Base-by-base conservation (phyloP, 768 basidiomycete species). In the Trametes cubensis region DNA sequence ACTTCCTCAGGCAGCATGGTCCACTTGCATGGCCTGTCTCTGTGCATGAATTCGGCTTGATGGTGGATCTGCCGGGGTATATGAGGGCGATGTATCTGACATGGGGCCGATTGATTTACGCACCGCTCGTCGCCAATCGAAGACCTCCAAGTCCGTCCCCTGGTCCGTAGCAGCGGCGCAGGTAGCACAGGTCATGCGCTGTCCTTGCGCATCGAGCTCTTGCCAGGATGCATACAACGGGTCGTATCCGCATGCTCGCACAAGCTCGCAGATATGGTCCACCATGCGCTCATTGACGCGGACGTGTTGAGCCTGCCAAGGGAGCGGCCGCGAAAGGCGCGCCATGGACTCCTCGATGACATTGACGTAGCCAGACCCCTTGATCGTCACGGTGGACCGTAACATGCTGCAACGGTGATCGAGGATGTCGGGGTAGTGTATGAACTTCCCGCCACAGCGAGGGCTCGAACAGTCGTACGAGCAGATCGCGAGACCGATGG, bases 341-440 rank as follows among this genome's bases (percentile, higher is more conserved):
- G 21, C 40, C 11, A 55, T 25, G 39, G 44, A 44, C 21, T 38
- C 23, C 4, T 30, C 20, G 2, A 56, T 20, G 40, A 55, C 30
- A 7, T 18, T 23, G 38, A 51, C 41, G 41, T 51, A 61, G 4
- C 25, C 15, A 8, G 21, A 21, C 17, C 26, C 8, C 54, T 15
- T 49, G 38, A 20, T 39, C n/a, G 7, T 15, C 15, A 46, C 28
- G 17, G 18, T 14, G 2, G n/a, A 23, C 11, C 42, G 26, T 1
- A 14, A 6, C 5, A 3, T 46, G 45, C 6, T 11, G 13, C 48
- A 63, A 3, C 47, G 57, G 26, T 63, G 62, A 4, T 18, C 17
- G 39, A 63, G 51, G 14, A 58, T 46, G 6, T 54, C 57, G 14
- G 57, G 62, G 21, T 59, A 63, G 17, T 39, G n/a, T 57, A 63